Evolutionary conservation across 352 stramenopile species (phyloP).

Genomic region (Pythium biforme): DNA sequence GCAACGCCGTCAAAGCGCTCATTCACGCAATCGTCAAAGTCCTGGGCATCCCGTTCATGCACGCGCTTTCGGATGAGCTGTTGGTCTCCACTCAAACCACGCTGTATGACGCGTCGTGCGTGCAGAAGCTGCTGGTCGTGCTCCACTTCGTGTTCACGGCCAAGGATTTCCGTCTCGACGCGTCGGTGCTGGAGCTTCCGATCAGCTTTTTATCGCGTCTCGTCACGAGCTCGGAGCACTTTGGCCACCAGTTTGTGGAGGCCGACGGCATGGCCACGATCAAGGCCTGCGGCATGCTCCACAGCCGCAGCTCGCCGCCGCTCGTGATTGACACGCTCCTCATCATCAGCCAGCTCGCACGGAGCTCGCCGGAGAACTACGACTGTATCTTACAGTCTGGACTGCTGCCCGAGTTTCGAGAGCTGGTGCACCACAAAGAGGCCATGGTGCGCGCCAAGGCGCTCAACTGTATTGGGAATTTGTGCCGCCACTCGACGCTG

Average conservation of each 20-base stretch:
- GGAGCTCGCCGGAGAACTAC: slow-evolving; percentile 77
- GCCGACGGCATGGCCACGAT: slow-evolving; percentile 64
- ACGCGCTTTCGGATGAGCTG: slow-evolving; percentile 61
- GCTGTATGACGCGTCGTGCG: slow-evolving; percentile 65
- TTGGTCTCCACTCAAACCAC: slow-evolving; percentile 68
- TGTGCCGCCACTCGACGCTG: slow-evolving; percentile 88
- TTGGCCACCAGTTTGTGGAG: slow-evolving; percentile 76
- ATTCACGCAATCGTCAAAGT: slow-evolving; percentile 86
- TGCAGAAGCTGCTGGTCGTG: slow-evolving; percentile 63
- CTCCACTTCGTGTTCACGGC: slow-evolving; percentile 63
- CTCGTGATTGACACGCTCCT: slow-evolving; percentile 80
- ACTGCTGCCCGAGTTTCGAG: slow-evolving; percentile 52
- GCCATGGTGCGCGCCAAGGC: slow-evolving; percentile 83
- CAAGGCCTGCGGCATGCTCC: slow-evolving; percentile 66
- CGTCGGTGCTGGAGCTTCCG: slow-evolving; percentile 60
- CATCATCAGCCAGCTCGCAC: slow-evolving; percentile 87
- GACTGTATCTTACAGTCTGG: slow-evolving; percentile 49
- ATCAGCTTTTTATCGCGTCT: slow-evolving; percentile 84
- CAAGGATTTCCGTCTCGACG: slow-evolving; percentile 50
- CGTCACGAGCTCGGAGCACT: slow-evolving; percentile 83
- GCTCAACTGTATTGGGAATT: slow-evolving; percentile 92
- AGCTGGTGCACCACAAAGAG: slow-evolving; percentile 60
- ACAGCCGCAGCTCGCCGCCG: slow-evolving; percentile 41
- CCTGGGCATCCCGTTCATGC: slow-evolving; percentile 75
- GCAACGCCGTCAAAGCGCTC: slow-evolving; percentile 77